phyloP scores from a whole-genome alignment of 306 rosid species.

The Gillenia trifoliata region DNA sequence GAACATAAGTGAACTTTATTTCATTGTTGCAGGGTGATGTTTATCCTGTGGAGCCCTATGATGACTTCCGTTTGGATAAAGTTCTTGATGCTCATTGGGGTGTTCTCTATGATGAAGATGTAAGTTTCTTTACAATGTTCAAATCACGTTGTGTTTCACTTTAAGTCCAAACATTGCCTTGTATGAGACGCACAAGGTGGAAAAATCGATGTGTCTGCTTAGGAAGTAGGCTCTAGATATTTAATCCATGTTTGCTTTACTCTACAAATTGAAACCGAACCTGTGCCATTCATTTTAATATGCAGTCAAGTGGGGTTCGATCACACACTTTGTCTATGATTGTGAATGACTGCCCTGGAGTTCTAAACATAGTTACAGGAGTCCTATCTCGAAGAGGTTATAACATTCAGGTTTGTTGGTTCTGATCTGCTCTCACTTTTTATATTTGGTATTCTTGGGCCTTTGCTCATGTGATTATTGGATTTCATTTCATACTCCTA shows the following conservation, averaged over 20 bases:
- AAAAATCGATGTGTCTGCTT: neutral
- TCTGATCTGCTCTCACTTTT: neutral
- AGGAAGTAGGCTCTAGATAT: neutral
- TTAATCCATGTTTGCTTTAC: neutral
- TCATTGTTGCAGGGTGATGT: slow-evolving; percentile 49
- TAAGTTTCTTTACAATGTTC: slow-evolving; percentile 20
- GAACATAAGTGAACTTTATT: neutral
- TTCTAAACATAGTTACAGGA: slow-evolving; percentile 55
- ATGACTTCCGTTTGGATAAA: slow-evolving; percentile 24
- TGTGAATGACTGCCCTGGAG: slow-evolving; percentile 53
- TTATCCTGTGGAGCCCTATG: slow-evolving; percentile 53
- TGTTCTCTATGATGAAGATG: slow-evolving; percentile 53
- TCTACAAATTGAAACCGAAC: neutral
- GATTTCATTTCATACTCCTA: slow-evolving; percentile 8
- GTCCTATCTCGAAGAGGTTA: slow-evolving; percentile 61
- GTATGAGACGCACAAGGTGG: neutral
- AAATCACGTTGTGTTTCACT: neutral
- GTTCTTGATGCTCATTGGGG: slow-evolving; percentile 69
- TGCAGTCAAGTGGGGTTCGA: slow-evolving; percentile 47
- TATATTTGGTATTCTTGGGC: neutral
- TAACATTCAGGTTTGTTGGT: slow-evolving; percentile 55
- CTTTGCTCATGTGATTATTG: neutral
- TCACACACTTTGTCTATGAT: slow-evolving; percentile 61
- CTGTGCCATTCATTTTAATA: neutral
- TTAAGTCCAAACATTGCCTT: neutral